phyloP scores from a whole-genome alignment of 140 eudicot species.

The Erigeron philadelphicus region DNA sequence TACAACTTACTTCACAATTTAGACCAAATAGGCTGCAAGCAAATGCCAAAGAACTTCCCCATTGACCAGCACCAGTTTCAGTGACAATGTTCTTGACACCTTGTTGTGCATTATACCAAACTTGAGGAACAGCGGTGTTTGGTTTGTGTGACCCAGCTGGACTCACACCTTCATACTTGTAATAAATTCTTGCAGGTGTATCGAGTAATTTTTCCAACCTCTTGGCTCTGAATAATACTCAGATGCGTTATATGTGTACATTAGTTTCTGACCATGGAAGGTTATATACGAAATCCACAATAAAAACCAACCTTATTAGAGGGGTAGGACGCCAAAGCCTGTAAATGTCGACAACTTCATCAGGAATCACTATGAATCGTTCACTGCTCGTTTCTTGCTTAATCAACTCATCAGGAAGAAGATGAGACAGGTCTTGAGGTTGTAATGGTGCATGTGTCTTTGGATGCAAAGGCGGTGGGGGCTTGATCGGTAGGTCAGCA shows the following conservation, averaged over 20 bases:
- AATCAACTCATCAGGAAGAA: conserved; percentile 74
- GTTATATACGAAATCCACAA: conserved; percentile 9
- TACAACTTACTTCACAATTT: conserved; percentile 63
- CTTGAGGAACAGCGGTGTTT: conserved; percentile 94
- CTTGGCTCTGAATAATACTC: conserved; percentile 67
- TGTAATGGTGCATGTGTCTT: conserved; percentile 66
- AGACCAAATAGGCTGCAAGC: conserved; percentile 84
- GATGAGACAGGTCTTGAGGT: conserved; percentile 76
- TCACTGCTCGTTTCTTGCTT: conserved; percentile 65
- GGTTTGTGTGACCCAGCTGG: conserved; percentile 99
- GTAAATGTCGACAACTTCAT: conserved; percentile 77
- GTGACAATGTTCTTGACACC: conserved; percentile 86
- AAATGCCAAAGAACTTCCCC: conserved; percentile 93
- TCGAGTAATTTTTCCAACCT: conserved; percentile 87
- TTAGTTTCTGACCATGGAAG: background rate
- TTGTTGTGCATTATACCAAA: conserved; percentile 83
- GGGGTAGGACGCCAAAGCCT: conserved; percentile 99
- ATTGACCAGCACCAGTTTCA: conserved; percentile 98
- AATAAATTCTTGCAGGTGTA: conserved; percentile 95
- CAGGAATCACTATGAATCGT: conserved; percentile 62
- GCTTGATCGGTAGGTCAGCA: conserved; percentile 82
- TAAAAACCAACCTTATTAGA: conserved; percentile 58
- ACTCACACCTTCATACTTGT: conserved; percentile 95
- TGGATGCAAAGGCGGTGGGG: conserved; percentile 83
- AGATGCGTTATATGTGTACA: conserved; percentile 12